Evolutionary conservation across 2,329 filamentous ascomycete genomes (phyloP).

Genomic region (Tolypocladium endophyticum): DNA sequence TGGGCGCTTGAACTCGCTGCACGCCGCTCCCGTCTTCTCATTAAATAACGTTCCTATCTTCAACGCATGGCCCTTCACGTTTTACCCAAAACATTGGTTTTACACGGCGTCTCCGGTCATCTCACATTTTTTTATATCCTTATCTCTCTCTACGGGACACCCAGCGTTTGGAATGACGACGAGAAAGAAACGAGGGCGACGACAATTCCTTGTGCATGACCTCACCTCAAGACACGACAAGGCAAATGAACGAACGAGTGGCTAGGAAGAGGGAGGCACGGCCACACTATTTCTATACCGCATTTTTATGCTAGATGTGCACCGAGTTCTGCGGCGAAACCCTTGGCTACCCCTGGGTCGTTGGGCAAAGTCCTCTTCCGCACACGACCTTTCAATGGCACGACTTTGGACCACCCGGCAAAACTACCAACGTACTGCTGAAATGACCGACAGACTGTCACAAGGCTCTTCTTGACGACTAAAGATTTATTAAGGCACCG

Average conservation of each 20-base stretch:
- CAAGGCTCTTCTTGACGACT: slow-evolving; percentile 23
- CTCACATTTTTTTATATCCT: slow-evolving; percentile 11
- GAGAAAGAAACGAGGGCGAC: not conserved
- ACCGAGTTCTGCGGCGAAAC: slow-evolving; percentile 13
- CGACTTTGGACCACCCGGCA: slow-evolving; percentile 21
- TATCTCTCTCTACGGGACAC: slow-evolving; percentile 5
- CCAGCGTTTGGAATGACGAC: slow-evolving; percentile 1
- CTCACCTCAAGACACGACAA: not conserved
- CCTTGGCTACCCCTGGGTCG: slow-evolving; percentile 10
- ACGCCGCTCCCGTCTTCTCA: slow-evolving; percentile 9
- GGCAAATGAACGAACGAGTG: not conserved
- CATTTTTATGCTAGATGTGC: slow-evolving; percentile 4
- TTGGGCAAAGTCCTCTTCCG: slow-evolving; percentile 6
- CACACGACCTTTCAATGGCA: slow-evolving; percentile 16
- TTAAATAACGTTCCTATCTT: slow-evolving; percentile 19
- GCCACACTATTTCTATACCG: not conserved
- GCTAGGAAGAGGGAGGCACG: not conserved
- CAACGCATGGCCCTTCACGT: slow-evolving; percentile 16
- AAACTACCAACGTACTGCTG: slow-evolving; percentile 20
- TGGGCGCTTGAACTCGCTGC: not conserved
- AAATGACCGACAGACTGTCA: slow-evolving; percentile 23
- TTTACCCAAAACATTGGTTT: slow-evolving; percentile 13
- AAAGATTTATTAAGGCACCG: slow-evolving; percentile 25
- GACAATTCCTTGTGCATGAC: not conserved
- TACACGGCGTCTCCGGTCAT: slow-evolving; percentile 19